phyloP scores from a whole-genome alignment of 176 grass and related monocot species.

The Ensete ventricosum region DNA sequence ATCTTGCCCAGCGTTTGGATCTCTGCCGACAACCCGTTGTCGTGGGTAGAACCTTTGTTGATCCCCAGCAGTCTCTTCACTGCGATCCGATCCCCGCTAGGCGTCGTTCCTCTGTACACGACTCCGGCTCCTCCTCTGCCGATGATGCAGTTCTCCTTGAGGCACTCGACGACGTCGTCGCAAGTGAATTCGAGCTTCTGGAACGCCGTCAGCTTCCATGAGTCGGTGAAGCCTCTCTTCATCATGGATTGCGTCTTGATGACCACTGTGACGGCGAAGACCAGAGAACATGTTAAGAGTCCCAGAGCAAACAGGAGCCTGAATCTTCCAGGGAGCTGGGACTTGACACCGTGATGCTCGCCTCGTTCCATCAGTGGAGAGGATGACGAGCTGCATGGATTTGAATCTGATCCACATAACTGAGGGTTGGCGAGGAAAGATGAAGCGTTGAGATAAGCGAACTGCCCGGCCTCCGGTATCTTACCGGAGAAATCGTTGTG shows the following conservation, averaged over 20 bases:
- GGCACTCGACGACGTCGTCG: conserved; percentile 70
- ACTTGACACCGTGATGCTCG: conserved; percentile 21
- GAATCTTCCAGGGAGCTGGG: conserved; percentile 25
- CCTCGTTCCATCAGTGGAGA: conserved; percentile 15
- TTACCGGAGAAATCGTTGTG: conserved; percentile 64
- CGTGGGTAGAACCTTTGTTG: conserved; percentile 40
- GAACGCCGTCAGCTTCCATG: conserved; percentile 83
- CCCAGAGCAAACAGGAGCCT: conserved; percentile 68
- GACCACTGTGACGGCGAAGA: conserved; percentile 49
- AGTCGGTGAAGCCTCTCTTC: conserved; percentile 28
- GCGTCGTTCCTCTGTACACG: conserved; percentile 77
- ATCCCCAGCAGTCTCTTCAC: conserved; percentile 78
- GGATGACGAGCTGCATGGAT: conserved; percentile 29
- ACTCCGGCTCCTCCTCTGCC: conserved; percentile 83
- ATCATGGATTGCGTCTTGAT: conserved; percentile 62
- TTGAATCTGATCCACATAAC: conserved; percentile 48
- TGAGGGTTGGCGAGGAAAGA: conserved; percentile 56
- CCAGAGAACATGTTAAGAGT: conserved; percentile 57
- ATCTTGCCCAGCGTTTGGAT: conserved; percentile 84
- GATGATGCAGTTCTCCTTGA: conserved; percentile 84
- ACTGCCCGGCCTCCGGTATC: conserved; percentile 60
- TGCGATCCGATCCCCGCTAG: conserved; percentile 43
- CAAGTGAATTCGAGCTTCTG: conserved; percentile 66
- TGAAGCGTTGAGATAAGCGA: conserved; percentile 72
- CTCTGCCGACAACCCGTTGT: conserved; percentile 74